phyloP scores from a whole-genome alignment of 2,329 filamentous ascomycete genomes.

The Bipolaris gigantea region DNA sequence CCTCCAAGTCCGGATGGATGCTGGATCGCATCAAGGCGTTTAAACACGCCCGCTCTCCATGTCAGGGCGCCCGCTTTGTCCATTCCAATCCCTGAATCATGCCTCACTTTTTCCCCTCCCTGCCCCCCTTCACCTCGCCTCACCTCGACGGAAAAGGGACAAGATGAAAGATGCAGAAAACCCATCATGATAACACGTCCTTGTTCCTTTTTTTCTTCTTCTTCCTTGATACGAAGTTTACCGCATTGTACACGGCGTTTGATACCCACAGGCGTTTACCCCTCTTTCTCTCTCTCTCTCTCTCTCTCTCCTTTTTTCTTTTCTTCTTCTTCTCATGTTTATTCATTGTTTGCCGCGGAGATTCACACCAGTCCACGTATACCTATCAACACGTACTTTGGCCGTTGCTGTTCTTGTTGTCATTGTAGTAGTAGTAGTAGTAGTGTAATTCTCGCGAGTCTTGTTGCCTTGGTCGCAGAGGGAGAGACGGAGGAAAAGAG shows the following conservation, averaged over 20 bases:
- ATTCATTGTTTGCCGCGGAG: too few relatives aligned
- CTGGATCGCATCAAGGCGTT: slow-evolving; percentile 33
- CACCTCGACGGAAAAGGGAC: background rate
- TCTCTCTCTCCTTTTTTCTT: background rate
- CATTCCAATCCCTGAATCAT: slow-evolving; percentile 41
- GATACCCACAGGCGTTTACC: slow-evolving; percentile 6
- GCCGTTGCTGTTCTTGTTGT: background rate
- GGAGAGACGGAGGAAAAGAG: too few relatives aligned
- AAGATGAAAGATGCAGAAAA: slow-evolving; percentile 1
- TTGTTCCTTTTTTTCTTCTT: background rate
- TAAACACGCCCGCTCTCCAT: slow-evolving; percentile 33
- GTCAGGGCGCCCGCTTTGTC: slow-evolving; percentile 38
- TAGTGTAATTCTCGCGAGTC: too few relatives aligned
- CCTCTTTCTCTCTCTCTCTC: background rate
- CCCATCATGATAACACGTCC: slow-evolving; percentile 18
- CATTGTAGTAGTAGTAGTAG: too few relatives aligned
- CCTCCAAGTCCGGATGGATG: slow-evolving; percentile 40
- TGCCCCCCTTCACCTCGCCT: background rate
- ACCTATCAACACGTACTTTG: too few relatives aligned
- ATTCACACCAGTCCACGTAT: too few relatives aligned
- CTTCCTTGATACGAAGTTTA: background rate
- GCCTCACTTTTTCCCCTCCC: background rate
- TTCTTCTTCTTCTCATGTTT: too few relatives aligned
- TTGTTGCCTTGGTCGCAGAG: too few relatives aligned
- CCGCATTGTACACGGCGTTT: slow-evolving; percentile 3